Base-by-base conservation (phyloP, 2,329 filamentous ascomycete species). In the Colletotrichum sp. region DNA sequence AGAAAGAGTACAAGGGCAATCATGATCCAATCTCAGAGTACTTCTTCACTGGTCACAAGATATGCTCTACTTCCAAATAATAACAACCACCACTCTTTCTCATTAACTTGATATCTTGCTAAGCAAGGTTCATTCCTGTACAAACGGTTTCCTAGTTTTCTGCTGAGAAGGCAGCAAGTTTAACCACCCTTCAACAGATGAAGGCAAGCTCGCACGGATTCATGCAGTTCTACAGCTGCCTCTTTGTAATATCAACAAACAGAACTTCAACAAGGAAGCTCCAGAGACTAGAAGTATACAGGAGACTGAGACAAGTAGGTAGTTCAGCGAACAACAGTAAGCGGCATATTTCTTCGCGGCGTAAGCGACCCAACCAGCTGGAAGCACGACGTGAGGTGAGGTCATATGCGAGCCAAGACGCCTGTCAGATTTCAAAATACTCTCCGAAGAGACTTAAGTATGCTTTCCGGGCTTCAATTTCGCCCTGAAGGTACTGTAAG, bases 401-500 rank as follows among this genome's bases (percentile, higher is more conserved):
- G 59, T 62, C 59, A 62, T 62, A 30, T 32, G 28, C 8, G 44
- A 62, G n/a, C 59, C 26, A 18, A 62, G 18, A 15, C 28, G n/a
- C 28, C 0, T 63, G 59, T 63, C 30, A 63, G 30, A 63, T 36
- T 32, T 15, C 28, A 21, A 32, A 63, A 32, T 24, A 15, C n/a
- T 21, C 6, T 36, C 26, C 18, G 30, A 7, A 30, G 28, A 21
- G 4, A 15, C 44, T 63, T 34, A 7, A 63, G 18, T 8, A 62
- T 32, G 7, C n/a, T 52, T 52, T 21, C n/a, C 1, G 18, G 44
- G 0, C n/a, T 52, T 52, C 44, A 1, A 52, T 52, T 13, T 52
- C n/a, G n/a, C 6, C n/a, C n/a, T 2, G 2, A 10, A 49, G 18
- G 18, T 0, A 0, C 7, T n/a, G 39, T 1, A 12, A 49, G 39